Evolutionary conservation across 352 stramenopile genomes (phyloP).

Genomic region (Pythium plurisporium): DNA sequence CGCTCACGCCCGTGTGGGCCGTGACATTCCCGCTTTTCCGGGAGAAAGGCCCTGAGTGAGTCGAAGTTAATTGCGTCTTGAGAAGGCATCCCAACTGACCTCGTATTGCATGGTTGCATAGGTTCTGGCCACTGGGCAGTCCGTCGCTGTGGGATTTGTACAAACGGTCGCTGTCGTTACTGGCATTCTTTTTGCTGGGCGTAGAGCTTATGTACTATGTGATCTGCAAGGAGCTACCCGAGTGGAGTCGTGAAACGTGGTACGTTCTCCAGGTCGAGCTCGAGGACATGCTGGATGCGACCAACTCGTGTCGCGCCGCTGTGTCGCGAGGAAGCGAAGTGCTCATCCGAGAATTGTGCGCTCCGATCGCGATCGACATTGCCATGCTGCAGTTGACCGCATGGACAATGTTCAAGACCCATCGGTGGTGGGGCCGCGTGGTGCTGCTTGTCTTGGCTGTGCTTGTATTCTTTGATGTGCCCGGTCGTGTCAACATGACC

Average conservation of each 20-base stretch:
- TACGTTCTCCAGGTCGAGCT: constrained; percentile 39
- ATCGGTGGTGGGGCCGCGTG: constrained; percentile 51
- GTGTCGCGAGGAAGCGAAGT: constrained; percentile 39
- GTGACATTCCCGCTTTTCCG: constrained; percentile 47
- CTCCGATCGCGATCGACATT: constrained; percentile 44
- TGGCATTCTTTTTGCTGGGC: constrained; percentile 42
- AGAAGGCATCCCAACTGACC: background rate
- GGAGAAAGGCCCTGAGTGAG: constrained; percentile 49
- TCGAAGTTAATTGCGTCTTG: background rate
- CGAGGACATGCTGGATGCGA: constrained; percentile 30
- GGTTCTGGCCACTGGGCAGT: constrained; percentile 58
- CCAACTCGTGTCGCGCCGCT: constrained; percentile 35
- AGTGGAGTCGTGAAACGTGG: constrained; percentile 32
- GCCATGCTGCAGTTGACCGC: constrained; percentile 34
- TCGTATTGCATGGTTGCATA: background rate
- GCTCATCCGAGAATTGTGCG: constrained; percentile 55
- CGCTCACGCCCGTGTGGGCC: constrained; percentile 53
- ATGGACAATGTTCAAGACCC: constrained; percentile 47
- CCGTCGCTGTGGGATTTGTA: constrained; percentile 49
- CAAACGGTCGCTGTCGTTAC: constrained; percentile 34
- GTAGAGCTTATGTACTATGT: constrained; percentile 53
- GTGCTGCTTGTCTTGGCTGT: constrained; percentile 38
- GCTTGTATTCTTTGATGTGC: constrained; percentile 44
- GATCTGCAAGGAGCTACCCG: constrained; percentile 54
- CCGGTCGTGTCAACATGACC: constrained; percentile 39